Percentiles rank a stretch among this genome's conserved stretches.
These are phyloP conservation scores for Suzukiozyma palmioleophila DNA, from an alignment of 1,139 yeast genomes.

Conservation along the genomic window DNA sequence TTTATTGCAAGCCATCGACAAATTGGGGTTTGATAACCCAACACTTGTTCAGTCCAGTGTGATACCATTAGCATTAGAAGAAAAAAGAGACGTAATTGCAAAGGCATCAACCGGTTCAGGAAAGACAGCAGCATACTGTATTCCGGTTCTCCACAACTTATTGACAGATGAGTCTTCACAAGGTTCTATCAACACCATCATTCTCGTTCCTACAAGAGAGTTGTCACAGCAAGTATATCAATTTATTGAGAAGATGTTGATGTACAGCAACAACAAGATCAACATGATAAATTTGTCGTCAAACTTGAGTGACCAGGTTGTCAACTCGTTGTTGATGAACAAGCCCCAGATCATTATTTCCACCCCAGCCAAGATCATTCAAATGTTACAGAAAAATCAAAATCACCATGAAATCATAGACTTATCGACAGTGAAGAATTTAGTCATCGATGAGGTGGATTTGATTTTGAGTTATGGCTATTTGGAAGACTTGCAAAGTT, in stretches of 20 bases:
- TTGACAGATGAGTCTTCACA: conserved; percentile 29
- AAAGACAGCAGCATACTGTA: conserved; percentile 78
- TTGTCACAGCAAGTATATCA: conserved; percentile 77
- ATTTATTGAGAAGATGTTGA: conserved; percentile 62
- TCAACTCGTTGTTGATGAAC: conserved; percentile 63
- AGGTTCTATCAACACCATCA: conserved; percentile 44
- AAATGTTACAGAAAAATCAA: conserved; percentile 49
- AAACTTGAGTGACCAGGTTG: conserved; percentile 67
- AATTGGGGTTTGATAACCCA: conserved; percentile 78
- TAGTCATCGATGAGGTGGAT: conserved; percentile 96
- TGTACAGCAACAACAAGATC: conserved; percentile 67
- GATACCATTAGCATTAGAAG: conserved; percentile 87
- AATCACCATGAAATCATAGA: conserved; percentile 35
- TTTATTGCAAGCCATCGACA: conserved; percentile 76
- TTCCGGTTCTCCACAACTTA: conserved; percentile 73
- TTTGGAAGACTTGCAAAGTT: conserved; percentile 70
- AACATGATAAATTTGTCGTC: conserved; percentile 72
- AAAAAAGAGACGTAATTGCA: conserved; percentile 81
- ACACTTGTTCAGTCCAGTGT: conserved; percentile 88
- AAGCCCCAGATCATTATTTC: conserved; percentile 79
- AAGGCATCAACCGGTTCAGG: conserved; percentile 91
- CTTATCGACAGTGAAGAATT: conserved; percentile 53
- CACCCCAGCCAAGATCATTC: conserved; percentile 79
- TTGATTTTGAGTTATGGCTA: conserved; percentile 87
- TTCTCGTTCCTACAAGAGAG: conserved; percentile 84